Evolutionary conservation across 2,329 filamentous ascomycete genomes (phyloP).

Genomic region (Biscogniauxia marginata): DNA sequence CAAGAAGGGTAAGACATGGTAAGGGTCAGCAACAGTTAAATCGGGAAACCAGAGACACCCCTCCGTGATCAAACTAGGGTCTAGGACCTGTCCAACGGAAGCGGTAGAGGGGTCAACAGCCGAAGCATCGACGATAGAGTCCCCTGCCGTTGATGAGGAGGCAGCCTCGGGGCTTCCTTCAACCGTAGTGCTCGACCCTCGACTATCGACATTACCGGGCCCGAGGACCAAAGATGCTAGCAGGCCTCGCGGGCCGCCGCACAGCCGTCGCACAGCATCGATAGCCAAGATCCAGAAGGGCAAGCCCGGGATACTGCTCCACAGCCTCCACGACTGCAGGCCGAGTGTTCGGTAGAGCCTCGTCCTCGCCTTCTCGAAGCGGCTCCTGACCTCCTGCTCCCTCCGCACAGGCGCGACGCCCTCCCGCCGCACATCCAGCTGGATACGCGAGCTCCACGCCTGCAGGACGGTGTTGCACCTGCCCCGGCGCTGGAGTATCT

Average conservation of each 20-base stretch:
- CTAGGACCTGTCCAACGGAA: slow-evolving; percentile 12
- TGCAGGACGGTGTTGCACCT: slow-evolving; percentile 32
- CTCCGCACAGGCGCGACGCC: slow-evolving; percentile 3
- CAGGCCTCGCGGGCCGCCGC: slow-evolving; percentile 39
- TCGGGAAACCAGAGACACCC: slow-evolving; percentile 57
- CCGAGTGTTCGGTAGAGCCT: slow-evolving; percentile 36
- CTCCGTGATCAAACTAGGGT: slow-evolving; percentile 45
- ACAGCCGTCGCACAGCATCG: slow-evolving; percentile 50
- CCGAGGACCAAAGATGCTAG: slow-evolving; percentile 33
- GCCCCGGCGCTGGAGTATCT: slow-evolving; percentile 29
- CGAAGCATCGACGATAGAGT: slow-evolving; percentile 21
- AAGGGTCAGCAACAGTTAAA: slow-evolving; percentile 51
- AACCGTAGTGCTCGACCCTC: not conserved
- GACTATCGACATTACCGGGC: slow-evolving; percentile 1
- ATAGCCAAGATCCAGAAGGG: slow-evolving; percentile 51
- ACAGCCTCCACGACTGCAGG: slow-evolving; percentile 48
- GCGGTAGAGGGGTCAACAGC: slow-evolving; percentile 5
- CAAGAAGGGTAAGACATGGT: slow-evolving; percentile 44
- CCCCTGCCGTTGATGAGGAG: slow-evolving; percentile 1
- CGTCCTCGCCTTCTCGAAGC: slow-evolving; percentile 20
- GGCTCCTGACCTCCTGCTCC: slow-evolving; percentile 28
- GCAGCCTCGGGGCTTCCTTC: not conserved
- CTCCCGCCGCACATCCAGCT: slow-evolving; percentile 19
- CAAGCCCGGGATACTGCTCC: slow-evolving; percentile 39
- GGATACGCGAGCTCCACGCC: slow-evolving; percentile 35